Evolutionary conservation across 306 rosid species (phyloP), one percentile per base, ranked within the genome.

Genomic region (Crotalaria pallida): DNA sequence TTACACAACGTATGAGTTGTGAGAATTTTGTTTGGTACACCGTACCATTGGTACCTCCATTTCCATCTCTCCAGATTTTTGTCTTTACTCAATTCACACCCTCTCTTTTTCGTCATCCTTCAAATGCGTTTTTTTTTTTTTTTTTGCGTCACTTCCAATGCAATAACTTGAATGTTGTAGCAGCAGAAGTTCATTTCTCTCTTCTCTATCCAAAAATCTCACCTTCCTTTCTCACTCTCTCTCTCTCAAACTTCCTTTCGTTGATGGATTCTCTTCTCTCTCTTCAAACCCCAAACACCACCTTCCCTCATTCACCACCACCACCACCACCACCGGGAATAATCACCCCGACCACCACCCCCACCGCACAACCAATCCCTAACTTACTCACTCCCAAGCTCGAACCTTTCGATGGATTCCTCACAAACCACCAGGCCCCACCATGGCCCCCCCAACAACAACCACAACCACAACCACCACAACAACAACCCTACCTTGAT

Each of bases 401-500:
- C 2, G 98, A 93, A 23, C 98, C 96, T 0, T 71, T 75, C 0
- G 96, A 92, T 45, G 88, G 81, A 10, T 65, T 80, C 8, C 21
- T 79, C 3, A 69, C 41, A 17, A 56, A 10, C 31, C 58, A 19
- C 6, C 13, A 24, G 26, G 34, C 64, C 3, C 71, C 58, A 4
- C 80, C 45, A 0, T 34, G 31, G 13, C 67, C 47, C 11, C 75
- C 56, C 19, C 76, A 49, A 2, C 55, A 57, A 3, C 52, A 67
- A 7, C 55, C 65, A 29, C 80, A 47, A 17, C 24, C 7, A 29
- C 55, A 56, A 29, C 34, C 34, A 29, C 41, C 74, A 38, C 58
- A 68, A 58, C 84, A 2, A 69, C 18, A 23, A 58, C 79, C 8
- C 74, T 9, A 57, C 82, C 9, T 71, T 64, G 57, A 51, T 18